These are phyloP conservation scores for Candida sp. DNA, from an alignment of 1,139 yeast genomes.

Conservation along the genomic window DNA sequence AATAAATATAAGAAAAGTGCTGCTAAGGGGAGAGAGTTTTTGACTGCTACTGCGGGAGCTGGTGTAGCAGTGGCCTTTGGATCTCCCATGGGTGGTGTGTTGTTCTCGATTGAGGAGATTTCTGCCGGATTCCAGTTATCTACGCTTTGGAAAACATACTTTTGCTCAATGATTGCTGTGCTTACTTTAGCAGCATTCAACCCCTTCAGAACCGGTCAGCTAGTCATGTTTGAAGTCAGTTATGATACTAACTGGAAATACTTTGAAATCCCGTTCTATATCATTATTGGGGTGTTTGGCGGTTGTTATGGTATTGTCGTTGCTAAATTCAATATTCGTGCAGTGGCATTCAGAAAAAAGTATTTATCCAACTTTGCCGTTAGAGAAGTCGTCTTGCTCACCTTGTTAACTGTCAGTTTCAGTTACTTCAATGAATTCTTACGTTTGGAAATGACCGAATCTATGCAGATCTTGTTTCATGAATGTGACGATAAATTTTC, in stretches of 20 bases:
- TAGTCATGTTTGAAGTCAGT: slow-evolving; percentile 85
- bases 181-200: slow-evolving; percentile 72
- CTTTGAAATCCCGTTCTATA: slow-evolving; percentile 79
- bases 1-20: slow-evolving; percentile 42
- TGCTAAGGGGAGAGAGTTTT: slow-evolving; percentile 50
- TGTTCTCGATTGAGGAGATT: slow-evolving; percentile 73
- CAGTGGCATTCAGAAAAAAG: slow-evolving; percentile 74
- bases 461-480: slow-evolving; percentile 86
- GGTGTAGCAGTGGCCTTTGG: slow-evolving; percentile 79
- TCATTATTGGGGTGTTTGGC: slow-evolving; percentile 83
- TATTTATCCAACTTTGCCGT: slow-evolving; percentile 58
- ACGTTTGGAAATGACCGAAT: slow-evolving; percentile 88
- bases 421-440: slow-evolving; percentile 85
- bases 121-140: slow-evolving; percentile 68
- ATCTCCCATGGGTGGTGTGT: slow-evolving; percentile 71
- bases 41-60: slow-evolving; percentile 62
- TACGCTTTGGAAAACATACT: slow-evolving; percentile 89
- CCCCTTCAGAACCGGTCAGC: slow-evolving; percentile 93
- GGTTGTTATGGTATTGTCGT: slow-evolving; percentile 86
- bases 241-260: slow-evolving; percentile 87
- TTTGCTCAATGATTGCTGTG: slow-evolving; percentile 87
- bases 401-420: slow-evolving; percentile 68
- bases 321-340: slow-evolving; percentile 74
- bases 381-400: slow-evolving; percentile 67
- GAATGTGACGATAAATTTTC: slow-evolving; percentile 61